These are phyloP conservation scores for Fusarium beomiforme DNA, from an alignment of 2,329 filamentous ascomycete genomes.

Conservation along the genomic window DNA sequence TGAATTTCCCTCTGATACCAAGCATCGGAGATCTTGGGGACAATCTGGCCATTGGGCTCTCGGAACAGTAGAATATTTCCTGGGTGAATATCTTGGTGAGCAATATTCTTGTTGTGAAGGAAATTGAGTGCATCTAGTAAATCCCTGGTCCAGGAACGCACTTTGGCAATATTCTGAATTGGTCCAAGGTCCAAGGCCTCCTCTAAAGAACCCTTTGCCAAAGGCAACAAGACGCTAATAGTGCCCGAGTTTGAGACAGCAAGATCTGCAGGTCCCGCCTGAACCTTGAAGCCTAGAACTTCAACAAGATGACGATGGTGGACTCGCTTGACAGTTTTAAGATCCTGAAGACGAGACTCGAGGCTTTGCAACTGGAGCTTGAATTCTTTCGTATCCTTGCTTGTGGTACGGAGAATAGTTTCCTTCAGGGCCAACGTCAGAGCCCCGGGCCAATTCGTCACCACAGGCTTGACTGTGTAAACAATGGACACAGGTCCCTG, in stretches of 20 bases:
- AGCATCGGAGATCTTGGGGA: constrained; percentile 79
- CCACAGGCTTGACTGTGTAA: constrained; percentile 77
- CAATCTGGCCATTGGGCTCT: constrained; percentile 72
- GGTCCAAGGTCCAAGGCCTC: constrained; percentile 82
- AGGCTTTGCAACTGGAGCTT: constrained; percentile 81
- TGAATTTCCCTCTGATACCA: constrained; percentile 76
- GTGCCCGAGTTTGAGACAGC: constrained; percentile 66
- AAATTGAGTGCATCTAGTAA: constrained; percentile 89
- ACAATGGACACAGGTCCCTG: constrained; percentile 73
- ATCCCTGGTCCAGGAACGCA: constrained; percentile 91
- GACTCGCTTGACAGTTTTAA: constrained; percentile 78
- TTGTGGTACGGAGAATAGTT: constrained; percentile 66
- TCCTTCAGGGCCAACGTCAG: constrained; percentile 80
- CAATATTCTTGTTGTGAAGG: constrained; percentile 83
- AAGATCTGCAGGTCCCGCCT: constrained; percentile 59
- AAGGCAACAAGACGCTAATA: constrained; percentile 78
- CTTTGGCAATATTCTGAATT: constrained; percentile 74
- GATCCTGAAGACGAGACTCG: constrained; percentile 78
- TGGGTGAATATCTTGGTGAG: constrained; percentile 85
- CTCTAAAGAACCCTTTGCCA: constrained; percentile 82
- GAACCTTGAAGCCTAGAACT: constrained; percentile 85
- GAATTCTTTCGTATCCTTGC: constrained; percentile 69
- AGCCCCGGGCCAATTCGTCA: constrained; percentile 63
- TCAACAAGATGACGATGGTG: constrained; percentile 81
- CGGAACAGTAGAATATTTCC: constrained; percentile 82